Percentiles rank a stretch among this genome's conserved stretches.
phyloP scores from a whole-genome alignment of 495 filamentous ascomycete genomes.

The Tuber calosporum region DNA sequence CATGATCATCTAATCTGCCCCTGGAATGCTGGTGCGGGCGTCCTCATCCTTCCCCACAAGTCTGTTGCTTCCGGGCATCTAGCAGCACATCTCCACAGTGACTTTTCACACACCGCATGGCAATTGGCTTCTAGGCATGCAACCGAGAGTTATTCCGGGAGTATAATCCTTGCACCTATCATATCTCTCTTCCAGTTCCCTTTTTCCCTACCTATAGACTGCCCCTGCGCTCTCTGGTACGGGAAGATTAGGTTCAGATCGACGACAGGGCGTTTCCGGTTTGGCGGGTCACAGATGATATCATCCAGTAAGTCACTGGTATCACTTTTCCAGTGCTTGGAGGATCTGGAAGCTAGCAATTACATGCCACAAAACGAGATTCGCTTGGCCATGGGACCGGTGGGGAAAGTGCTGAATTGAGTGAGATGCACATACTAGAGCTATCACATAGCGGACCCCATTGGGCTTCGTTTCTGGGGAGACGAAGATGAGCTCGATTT shows the following conservation, averaged over 20 bases:
- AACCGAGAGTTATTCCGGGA: neutral
- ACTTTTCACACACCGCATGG: neutral
- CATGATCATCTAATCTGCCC: neutral
- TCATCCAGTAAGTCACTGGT: neutral
- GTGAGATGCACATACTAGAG: neutral
- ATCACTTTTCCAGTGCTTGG: neutral
- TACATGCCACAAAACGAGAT: neutral
- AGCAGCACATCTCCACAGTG: neutral
- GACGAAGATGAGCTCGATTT: neutral
- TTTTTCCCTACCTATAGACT: neutral
- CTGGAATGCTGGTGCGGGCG: neutral
- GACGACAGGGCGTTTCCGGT: neutral
- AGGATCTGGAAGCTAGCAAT: neutral
- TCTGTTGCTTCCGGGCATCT: neutral
- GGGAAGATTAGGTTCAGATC: neutral
- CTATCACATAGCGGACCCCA: neutral
- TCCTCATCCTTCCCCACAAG: neutral
- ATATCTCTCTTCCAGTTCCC: neutral
- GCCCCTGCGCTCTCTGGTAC: neutral
- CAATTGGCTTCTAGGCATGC: neutral
- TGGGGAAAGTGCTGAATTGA: neutral
- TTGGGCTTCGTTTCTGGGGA: neutral
- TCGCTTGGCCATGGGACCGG: neutral
- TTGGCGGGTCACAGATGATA: neutral
- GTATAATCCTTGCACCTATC: neutral